Base-by-base conservation (phyloP, 2,329 filamentous ascomycete species). In the Paecilomyces variotii region DNA sequence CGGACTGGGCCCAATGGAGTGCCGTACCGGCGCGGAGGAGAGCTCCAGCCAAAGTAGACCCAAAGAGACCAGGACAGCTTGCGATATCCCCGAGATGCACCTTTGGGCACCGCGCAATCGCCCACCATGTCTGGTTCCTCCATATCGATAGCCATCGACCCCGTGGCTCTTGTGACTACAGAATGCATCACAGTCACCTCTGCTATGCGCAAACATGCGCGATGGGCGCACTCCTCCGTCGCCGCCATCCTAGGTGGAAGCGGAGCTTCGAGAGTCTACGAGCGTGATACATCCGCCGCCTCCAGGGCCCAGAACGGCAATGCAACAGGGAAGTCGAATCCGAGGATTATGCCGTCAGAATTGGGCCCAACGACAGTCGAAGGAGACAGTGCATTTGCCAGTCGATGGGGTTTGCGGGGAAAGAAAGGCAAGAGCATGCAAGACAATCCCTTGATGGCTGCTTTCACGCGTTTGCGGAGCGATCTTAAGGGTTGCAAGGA, bases 171-270 rank as follows among this genome's bases (percentile, higher is more conserved):
- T 67, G 91, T 99, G 64, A 96, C 96, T 63, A 96, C 93, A 76
- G 94, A 99, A 86, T 99, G 94, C 76, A 97, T 97, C 72, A 93
- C 92, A 53, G 93, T 99, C 77, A 97, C 94, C 12, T 97, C 93
- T 62, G 91, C 92, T 61, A 97, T 99, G 84, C 92, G 96, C 70
- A 99, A 99, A 78, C 88, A 97, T 83, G 89, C 91, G 63, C 89
- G 94, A 64, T 97, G 93, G 82, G 91, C 91, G 54, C 92, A 97
- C 73, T 96, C 92, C 11, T 97, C 92, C 4, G 94, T 99, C 52
- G 91, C 94, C 39, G 93, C 93, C 56, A 99, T 99, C 61, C 82
- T 99, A 32, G 94, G 94, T 55, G 91, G 91, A 63, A 81, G 80
- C 61, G 72, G 71, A 55, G 72, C 70, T 35, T 79, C 81, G 57